Percentiles rank a stretch among this genome's conserved stretches.
These are phyloP conservation scores for Debaryomyces prosopidis DNA, from an alignment of 805 yeast species.

Conservation along the genomic window DNA sequence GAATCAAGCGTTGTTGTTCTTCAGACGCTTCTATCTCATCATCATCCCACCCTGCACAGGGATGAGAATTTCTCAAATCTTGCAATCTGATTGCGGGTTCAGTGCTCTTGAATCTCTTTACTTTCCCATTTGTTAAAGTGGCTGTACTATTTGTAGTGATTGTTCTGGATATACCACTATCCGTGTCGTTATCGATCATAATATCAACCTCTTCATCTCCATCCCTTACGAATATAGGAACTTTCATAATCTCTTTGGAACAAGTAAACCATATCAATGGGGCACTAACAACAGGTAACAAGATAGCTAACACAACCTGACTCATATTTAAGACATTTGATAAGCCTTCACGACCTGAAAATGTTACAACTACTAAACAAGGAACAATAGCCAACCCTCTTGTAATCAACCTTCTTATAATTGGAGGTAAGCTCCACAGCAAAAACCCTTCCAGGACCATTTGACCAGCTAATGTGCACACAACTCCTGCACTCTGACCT, in stretches of 20 bases:
- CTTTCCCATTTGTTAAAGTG: background rate
- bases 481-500: constrained; percentile 95
- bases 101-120: constrained; percentile 27
- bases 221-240: constrained; percentile 36
- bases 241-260: constrained; percentile 64
- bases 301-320: constrained; percentile 79
- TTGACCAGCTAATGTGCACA: constrained; percentile 91
- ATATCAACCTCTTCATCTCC: constrained; percentile 28
- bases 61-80: constrained; percentile 40
- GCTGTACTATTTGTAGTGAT: background rate
- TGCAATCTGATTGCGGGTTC: constrained; percentile 44
- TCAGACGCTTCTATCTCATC: constrained; percentile 23
- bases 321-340: constrained; percentile 72
- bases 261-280: constrained; percentile 85
- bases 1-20: constrained; percentile 18
- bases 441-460: constrained; percentile 91
- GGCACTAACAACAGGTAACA: constrained; percentile 85
- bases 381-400: constrained; percentile 85
- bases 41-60: constrained; percentile 44
- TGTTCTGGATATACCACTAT: background rate
- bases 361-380: constrained; percentile 70
- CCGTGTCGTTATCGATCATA: constrained; percentile 12
- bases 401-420: constrained; percentile 75
- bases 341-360: constrained; percentile 81
- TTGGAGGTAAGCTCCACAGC: constrained; percentile 78